A percentile compares a stretch with the other conserved stretches of the same genome.
These are phyloP conservation scores for Aspergillus costaricaensis DNA, from an alignment of 2,329 filamentous ascomycete species.

Conservation along the genomic window DNA sequence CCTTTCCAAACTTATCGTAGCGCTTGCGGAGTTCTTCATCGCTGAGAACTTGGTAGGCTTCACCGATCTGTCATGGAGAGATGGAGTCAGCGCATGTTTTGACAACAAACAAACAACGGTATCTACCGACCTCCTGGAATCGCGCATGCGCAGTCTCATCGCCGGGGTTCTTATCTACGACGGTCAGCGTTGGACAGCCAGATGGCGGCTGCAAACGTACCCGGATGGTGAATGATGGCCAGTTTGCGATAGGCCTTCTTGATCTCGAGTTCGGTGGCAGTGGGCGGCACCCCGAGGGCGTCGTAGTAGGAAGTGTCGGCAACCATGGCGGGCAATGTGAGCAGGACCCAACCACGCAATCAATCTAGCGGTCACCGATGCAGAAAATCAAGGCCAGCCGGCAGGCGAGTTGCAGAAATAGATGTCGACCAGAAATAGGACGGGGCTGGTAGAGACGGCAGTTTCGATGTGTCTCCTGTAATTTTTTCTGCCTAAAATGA, in stretches of 20 bases:
- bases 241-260: constrained; percentile 96
- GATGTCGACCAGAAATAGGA: not conserved
- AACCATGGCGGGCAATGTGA: constrained; percentile 63
- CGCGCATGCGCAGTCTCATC: constrained; percentile 91
- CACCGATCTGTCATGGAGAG: constrained; percentile 56
- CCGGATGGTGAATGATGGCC: constrained; percentile 89
- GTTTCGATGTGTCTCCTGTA: not conserved
- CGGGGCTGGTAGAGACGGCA: not conserved
- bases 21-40: constrained; percentile 82
- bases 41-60: constrained; percentile 77
- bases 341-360: constrained; percentile 8
- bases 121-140: constrained; percentile 74
- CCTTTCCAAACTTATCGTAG: constrained; percentile 97
- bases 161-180: constrained; percentile 90
- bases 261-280: constrained; percentile 87
- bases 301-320: constrained; percentile 89
- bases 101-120: not conserved
- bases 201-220: constrained; percentile 44
- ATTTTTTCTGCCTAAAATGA: constrained; percentile 28
- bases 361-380: not conserved
- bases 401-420: not conserved
- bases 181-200: constrained; percentile 22
- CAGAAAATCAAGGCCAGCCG: not conserved
- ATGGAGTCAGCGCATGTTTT: constrained; percentile 4
- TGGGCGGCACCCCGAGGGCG: constrained; percentile 77